Evolutionary conservation across 768 basidiomycete species (phyloP).

Genomic region (Podaxis pistillaris): DNA sequence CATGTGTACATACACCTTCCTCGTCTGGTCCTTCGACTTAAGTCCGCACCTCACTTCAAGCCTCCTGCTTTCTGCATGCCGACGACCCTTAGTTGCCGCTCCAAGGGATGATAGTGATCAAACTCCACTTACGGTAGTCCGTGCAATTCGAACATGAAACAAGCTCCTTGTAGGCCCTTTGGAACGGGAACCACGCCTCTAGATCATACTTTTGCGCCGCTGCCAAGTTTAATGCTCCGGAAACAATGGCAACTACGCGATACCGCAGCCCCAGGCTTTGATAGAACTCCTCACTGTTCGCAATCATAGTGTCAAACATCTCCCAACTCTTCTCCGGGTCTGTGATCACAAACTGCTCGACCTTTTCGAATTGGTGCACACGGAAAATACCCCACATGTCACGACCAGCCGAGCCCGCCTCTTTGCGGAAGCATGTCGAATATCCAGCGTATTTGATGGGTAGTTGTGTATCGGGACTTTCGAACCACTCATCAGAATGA

Average conservation of each 20-base stretch:
- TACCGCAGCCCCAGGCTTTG: constrained; percentile 93
- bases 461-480: constrained; percentile 87
- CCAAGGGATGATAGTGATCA: neutral
- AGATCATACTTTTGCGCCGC: constrained; percentile 97
- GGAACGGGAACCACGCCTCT: constrained; percentile 99
- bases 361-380: constrained; percentile 99
- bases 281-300: constrained; percentile 90
- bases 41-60: constrained; percentile 93
- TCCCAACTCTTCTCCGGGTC: constrained; percentile 94
- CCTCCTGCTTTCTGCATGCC: constrained; percentile 74
- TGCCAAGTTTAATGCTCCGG: constrained; percentile 94
- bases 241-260: constrained; percentile 91
- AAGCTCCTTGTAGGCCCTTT: constrained; percentile 93
- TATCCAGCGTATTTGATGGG: constrained; percentile 87
- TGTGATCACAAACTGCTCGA: constrained; percentile 96
- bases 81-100: neutral
- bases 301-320: constrained; percentile 90
- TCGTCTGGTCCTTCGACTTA: constrained; percentile 85
- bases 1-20: constrained; percentile 98
- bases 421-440: constrained; percentile 98
- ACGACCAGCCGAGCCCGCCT: constrained; percentile 94
- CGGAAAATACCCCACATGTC: constrained; percentile 99
- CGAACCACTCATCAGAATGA: constrained; percentile 98
- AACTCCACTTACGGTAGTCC: constrained; percentile 82
- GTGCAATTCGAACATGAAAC: constrained; percentile 99